Conservation (phyloP, 371 early-diverging fungal species). For the Apophysomyces trapeziformis region DNA sequence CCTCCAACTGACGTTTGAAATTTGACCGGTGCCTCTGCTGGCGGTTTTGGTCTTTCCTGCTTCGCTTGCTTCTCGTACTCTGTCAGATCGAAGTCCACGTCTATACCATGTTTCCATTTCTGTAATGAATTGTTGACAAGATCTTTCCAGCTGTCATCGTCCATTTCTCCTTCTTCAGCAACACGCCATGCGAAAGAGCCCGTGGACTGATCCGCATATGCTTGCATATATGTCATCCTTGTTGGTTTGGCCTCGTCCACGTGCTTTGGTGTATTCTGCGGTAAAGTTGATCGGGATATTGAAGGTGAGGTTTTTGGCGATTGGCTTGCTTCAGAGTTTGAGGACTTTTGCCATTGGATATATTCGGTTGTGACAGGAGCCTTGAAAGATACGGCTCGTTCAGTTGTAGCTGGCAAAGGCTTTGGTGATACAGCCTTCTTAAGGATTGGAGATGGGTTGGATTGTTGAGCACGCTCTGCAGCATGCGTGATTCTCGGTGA, state of each 20-base stretch:
- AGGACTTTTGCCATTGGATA: too few species aligned
- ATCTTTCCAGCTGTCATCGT: constrained; percentile 25
- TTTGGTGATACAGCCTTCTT: too few species aligned
- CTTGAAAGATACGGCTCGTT: too few species aligned
- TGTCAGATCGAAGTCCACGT: constrained; percentile 19
- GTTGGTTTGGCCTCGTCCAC: neutral
- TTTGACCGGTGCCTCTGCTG: constrained; percentile 2
- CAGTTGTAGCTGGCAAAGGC: too few species aligned
- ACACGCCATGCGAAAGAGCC: constrained; percentile 28
- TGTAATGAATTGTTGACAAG: constrained; percentile 21
- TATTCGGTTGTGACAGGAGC: too few species aligned
- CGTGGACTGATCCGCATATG: constrained; percentile 4
- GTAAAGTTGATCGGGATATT: neutral
- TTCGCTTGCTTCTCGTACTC: constrained; percentile 8
- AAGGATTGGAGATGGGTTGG: too few species aligned
- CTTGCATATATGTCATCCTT: neutral
- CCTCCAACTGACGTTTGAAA: constrained; percentile 14
- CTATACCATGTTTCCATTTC: constrained; percentile 27
- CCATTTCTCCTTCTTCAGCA: constrained; percentile 13
- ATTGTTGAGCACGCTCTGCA: too few species aligned
- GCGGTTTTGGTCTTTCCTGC: neutral
- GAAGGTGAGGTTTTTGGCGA: neutral
- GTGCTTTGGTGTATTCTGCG: neutral
- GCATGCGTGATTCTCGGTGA: too few species aligned
- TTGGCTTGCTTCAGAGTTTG: neutral